These are phyloP conservation scores for Eucalyptus curtisii DNA, from an alignment of 345 rosid genomes.

Conservation along the genomic window DNA sequence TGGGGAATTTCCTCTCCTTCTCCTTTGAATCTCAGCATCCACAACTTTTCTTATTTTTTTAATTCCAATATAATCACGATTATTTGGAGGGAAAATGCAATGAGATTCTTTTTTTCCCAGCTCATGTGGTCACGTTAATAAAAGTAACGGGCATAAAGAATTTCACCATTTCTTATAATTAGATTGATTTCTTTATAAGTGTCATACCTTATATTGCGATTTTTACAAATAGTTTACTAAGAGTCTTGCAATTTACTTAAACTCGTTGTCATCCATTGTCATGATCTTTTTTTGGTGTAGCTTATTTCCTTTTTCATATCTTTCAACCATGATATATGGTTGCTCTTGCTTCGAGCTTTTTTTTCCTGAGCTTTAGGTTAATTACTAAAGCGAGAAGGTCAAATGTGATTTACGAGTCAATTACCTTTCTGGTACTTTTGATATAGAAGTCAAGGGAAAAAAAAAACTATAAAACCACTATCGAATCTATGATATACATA, in stretches of 20 bases:
- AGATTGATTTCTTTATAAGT: not conserved
- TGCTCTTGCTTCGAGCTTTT: not conserved
- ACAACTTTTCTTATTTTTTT: not conserved
- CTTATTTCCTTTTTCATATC: not conserved
- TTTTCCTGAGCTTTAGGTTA: not conserved
- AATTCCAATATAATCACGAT: not conserved
- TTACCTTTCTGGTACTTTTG: not conserved
- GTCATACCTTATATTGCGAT: accelerated
- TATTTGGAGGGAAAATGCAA: not conserved
- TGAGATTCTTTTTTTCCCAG: not conserved
- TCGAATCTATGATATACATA: not conserved
- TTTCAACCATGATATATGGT: not conserved
- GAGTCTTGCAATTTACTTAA: not conserved
- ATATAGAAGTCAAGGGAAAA: not conserved
- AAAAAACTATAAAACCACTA: not conserved
- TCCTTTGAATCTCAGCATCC: not conserved
- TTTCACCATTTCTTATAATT: not conserved
- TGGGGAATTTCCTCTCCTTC: not conserved
- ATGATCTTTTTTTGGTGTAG: not conserved
- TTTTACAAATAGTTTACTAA: accelerated
- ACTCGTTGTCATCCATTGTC: not conserved
- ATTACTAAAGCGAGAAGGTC: not conserved
- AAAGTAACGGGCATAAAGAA: not conserved
- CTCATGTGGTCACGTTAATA: not conserved
- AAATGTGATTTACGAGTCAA: not conserved